A percentile compares a stretch with the other conserved stretches of the same genome.
Evolutionary conservation across 2,329 filamentous ascomycete species (phyloP).

Genomic region (Akanthomyces uredinophilus): DNA sequence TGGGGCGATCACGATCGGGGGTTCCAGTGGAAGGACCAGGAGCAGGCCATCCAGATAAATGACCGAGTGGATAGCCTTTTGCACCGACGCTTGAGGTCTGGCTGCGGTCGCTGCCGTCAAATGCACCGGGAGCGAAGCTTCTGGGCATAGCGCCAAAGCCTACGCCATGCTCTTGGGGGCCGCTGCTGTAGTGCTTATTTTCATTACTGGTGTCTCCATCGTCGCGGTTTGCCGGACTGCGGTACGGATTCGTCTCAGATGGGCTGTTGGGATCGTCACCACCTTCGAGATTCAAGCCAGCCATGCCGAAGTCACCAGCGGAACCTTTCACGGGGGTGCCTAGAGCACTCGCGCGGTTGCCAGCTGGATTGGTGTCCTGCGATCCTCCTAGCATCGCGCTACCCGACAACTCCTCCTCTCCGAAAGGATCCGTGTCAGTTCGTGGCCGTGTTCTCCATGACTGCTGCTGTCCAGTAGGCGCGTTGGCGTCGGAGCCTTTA

Average conservation of each 20-base stretch:
- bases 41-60: slow-evolving; percentile 58
- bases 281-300: slow-evolving; percentile 54
- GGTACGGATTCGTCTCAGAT: slow-evolving; percentile 92
- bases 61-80: slow-evolving; percentile 64
- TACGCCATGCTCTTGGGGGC: slow-evolving; percentile 34
- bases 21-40: slow-evolving; percentile 56
- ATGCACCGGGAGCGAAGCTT: slow-evolving; percentile 45
- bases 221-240: slow-evolving; percentile 72
- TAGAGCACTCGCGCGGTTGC: slow-evolving; percentile 36
- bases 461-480: slow-evolving; percentile 41
- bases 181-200: slow-evolving; percentile 41
- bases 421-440: slow-evolving; percentile 72
- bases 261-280: slow-evolving; percentile 74
- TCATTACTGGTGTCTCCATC: slow-evolving; percentile 50
- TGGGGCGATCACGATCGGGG: slow-evolving; percentile 59
- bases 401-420: slow-evolving; percentile 60
- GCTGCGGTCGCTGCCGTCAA: slow-evolving; percentile 79
- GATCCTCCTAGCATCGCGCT: slow-evolving; percentile 71
- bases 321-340: slow-evolving; percentile 53
- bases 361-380: slow-evolving; percentile 57
- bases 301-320: slow-evolving; percentile 57
- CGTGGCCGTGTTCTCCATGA: slow-evolving; percentile 59
- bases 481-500: slow-evolving; percentile 44
- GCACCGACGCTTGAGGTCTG: slow-evolving; percentile 86
- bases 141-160: slow-evolving; percentile 52